Conservation (phyloP, 2,329 filamentous ascomycete genomes). For the Salinomyces thailandicus region DNA sequence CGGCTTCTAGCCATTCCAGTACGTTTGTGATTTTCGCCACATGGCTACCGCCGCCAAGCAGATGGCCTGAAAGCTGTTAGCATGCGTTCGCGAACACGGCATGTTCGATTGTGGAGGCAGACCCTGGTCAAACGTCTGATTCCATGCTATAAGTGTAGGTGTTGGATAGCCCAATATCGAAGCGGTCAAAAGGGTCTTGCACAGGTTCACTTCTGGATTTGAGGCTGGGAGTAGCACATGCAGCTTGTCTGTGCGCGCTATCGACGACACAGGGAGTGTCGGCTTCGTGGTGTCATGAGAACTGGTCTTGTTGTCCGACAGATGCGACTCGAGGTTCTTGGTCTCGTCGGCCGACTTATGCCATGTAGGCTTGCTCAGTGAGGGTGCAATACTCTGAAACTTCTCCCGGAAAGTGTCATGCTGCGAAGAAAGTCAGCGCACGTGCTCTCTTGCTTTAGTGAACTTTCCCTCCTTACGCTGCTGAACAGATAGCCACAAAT, state of each 20-base stretch:
- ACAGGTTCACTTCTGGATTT: constrained; percentile 15
- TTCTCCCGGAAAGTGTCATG: neutral
- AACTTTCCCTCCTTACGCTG: neutral
- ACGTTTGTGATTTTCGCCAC: constrained; percentile 14
- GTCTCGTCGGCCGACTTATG: too few relatives aligned
- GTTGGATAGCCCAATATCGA: constrained; percentile 14
- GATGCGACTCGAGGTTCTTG: too few relatives aligned
- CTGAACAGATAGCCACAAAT: neutral
- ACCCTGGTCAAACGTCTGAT: constrained; percentile 2
- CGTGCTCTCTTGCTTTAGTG: neutral
- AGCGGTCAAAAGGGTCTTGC: constrained; percentile 13
- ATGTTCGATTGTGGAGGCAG: too few relatives aligned
- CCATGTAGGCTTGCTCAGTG: neutral
- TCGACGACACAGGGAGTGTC: neutral
- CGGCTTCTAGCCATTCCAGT: constrained; percentile 9
- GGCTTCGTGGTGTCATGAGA: neutral
- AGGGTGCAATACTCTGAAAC: neutral
- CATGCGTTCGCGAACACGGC: too few relatives aligned
- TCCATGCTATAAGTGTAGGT: constrained; percentile 11
- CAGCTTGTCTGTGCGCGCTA: constrained; percentile 7
- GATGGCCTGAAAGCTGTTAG: too few relatives aligned
- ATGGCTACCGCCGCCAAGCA: constrained; percentile 4
- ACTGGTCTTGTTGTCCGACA: too few relatives aligned
- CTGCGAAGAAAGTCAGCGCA: neutral
- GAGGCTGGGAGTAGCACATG: constrained; percentile 19